These are phyloP conservation scores for Aspergillus clavatus DNA, from an alignment of 2,329 filamentous ascomycete species.

Conservation along the genomic window DNA sequence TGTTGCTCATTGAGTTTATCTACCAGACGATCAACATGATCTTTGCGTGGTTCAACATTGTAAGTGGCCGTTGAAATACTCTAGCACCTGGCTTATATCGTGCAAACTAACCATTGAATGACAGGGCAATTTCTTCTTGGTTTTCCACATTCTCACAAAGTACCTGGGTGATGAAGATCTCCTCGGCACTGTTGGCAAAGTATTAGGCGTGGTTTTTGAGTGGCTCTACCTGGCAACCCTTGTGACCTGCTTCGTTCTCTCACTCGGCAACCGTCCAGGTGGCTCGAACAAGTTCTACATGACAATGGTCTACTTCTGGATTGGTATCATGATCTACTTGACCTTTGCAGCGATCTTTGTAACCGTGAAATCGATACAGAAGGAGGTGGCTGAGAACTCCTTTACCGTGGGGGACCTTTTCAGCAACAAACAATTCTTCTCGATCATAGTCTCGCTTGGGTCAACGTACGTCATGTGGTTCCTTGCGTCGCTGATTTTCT, in stretches of 20 bases:
- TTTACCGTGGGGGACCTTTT: constrained; percentile 73
- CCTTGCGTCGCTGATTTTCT: constrained; percentile 84
- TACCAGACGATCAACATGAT: constrained; percentile 96
- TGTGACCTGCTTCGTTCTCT: constrained; percentile 90
- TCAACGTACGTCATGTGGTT: constrained; percentile 94
- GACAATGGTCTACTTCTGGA: constrained; percentile 99
- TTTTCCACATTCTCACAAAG: constrained; percentile 92
- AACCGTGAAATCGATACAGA: constrained; percentile 77
- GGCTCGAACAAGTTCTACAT: constrained; percentile 92
- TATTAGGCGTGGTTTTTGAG: constrained; percentile 86
- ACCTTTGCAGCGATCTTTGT: constrained; percentile 95
- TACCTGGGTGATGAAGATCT: constrained; percentile 68
- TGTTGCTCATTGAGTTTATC: constrained; percentile 85
- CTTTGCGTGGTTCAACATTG: constrained; percentile 97
- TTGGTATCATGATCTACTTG: constrained; percentile 87
- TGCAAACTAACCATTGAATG: constrained; percentile 9
- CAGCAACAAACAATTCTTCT: constrained; percentile 84
- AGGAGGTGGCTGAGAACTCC: constrained; percentile 56
- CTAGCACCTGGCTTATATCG: no score
- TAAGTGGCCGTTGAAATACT: no score
- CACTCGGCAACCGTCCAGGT: constrained; percentile 89
- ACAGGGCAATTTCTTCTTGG: constrained; percentile 90
- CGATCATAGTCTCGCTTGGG: constrained; percentile 83
- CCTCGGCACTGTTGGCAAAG: constrained; percentile 69
- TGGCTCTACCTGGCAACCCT: constrained; percentile 92